Evolutionary conservation across 2,329 filamentous ascomycete genomes (phyloP).

Genomic region (Microdochium paspali): DNA sequence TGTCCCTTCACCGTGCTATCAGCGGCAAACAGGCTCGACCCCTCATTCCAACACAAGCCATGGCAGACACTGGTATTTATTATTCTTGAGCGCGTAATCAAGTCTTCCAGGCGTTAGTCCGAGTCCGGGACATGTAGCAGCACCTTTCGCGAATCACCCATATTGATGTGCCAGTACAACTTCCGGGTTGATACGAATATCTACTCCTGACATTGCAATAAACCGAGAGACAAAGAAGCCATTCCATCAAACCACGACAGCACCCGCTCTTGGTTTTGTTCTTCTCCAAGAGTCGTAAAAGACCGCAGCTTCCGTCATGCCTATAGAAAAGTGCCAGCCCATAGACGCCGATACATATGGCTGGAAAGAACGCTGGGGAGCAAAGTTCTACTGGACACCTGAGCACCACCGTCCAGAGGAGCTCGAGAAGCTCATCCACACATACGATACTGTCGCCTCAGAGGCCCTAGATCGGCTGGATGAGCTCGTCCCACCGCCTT

Average conservation of each 20-base stretch:
- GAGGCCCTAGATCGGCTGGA: constrained; percentile 57
- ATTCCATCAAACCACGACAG: not conserved
- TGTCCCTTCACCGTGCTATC: too few relatives aligned
- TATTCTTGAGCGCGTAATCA: too few relatives aligned
- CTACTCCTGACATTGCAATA: too few relatives aligned
- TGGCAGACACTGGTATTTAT: too few relatives aligned
- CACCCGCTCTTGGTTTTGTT: too few relatives aligned
- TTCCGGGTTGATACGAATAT: not conserved
- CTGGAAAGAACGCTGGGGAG: constrained; percentile 41
- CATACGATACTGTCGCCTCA: constrained; percentile 61
- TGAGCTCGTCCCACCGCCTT: constrained; percentile 40
- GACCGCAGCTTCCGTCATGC: not conserved
- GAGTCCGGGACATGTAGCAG: too few relatives aligned
- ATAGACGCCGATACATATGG: not conserved
- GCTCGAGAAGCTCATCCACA: constrained; percentile 48
- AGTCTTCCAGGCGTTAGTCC: too few relatives aligned
- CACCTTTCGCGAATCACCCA: not conserved
- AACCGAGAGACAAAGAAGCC: too few relatives aligned
- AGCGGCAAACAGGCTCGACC: too few relatives aligned
- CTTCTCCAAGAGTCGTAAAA: too few relatives aligned
- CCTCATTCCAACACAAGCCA: too few relatives aligned
- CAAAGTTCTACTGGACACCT: constrained; percentile 60
- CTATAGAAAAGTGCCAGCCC: constrained; percentile 4
- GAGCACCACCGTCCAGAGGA: constrained; percentile 53
- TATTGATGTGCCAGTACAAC: not conserved